Base-by-base conservation (phyloP, 2,329 filamentous ascomycete species). In the Trichophyton mentagrophytes region DNA sequence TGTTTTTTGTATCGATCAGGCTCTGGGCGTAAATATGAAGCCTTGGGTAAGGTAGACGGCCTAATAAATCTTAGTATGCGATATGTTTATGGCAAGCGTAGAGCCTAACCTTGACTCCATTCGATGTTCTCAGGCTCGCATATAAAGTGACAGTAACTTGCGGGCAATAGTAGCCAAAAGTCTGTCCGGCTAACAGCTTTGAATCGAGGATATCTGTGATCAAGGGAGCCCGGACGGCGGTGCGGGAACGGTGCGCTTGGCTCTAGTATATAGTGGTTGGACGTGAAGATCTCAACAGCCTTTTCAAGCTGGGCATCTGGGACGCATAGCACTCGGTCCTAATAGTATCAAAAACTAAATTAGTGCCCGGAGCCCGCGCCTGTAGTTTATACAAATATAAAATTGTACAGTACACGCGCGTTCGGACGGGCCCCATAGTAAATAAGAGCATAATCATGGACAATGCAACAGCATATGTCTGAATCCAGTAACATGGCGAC, bases 11-110 rank as follows among this genome's bases (percentile, higher is more conserved):
- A 40, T 68, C 66, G 1, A 69, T 49, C 9, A 69, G 61, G 46
- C 67, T 69, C 60, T 67, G 66, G 8, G 61, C 61, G 46, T 61
- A 67, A 17, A 65, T 27, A 15, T 59, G 60, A 1, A 68, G 57
- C 13, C 57, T 64, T 6, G 66, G 64, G 30, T 67, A 67, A 7
- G 66, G 66, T 2, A 66, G 46, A 1, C n/a, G 22, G 61, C 3
- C 42, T 57, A 49, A 2, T 64, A 66, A 58, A 60, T 49, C 51
- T 66, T 63, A 42, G 67, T 61, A 25, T 65, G 20, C 13, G 8
- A 3, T 20, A 6, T 27, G 6, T 3, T 7, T 2, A 17, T 11
- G 13, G 3, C 9, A 4, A 22, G 13, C 46, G 17, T 22, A 5
- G 8, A 27, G 46, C 20, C 56, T 30, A 36, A 64, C 62, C 61